These are phyloP conservation scores for Ustilago bromivora DNA, from an alignment of 1,284 basidiomycete species.

Conservation along the genomic window DNA sequence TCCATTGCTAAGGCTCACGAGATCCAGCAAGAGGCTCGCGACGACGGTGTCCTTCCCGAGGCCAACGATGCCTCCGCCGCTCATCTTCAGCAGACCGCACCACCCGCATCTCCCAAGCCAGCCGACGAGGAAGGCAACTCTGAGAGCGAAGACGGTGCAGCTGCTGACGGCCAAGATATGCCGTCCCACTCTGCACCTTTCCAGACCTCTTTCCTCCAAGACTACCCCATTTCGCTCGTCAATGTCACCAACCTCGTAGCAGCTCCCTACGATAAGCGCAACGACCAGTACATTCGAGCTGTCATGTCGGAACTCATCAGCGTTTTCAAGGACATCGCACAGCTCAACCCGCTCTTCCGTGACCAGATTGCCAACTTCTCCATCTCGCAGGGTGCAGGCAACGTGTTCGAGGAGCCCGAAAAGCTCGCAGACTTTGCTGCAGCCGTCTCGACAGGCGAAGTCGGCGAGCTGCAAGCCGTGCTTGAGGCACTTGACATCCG, in stretches of 20 bases:
- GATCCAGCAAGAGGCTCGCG: constrained; percentile 54
- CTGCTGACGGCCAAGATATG: constrained; percentile 38
- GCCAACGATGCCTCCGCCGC: constrained; percentile 44
- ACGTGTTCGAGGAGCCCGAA: constrained; percentile 98
- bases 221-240: constrained; percentile 88
- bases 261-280: constrained; percentile 83
- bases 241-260: constrained; percentile 86
- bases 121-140: constrained; percentile 6
- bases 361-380: constrained; percentile 98
- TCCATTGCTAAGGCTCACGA: constrained; percentile 51
- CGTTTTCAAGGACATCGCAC: constrained; percentile 98
- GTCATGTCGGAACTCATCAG: constrained; percentile 97
- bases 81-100: constrained; percentile 31
- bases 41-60: constrained; percentile 49
- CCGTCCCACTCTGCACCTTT: constrained; percentile 72
- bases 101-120: constrained; percentile 31
- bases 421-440: constrained; percentile 98
- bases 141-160: constrained; percentile 9
- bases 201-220: constrained; percentile 90
- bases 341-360: constrained; percentile 95
- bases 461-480: constrained; percentile 91
- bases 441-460: constrained; percentile 91
- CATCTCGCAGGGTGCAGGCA: constrained; percentile 93
- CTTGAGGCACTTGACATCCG: constrained; percentile 88
- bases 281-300: constrained; percentile 82